Base-by-base conservation (phyloP, 768 basidiomycete species). In the Podaxis rugospora region DNA sequence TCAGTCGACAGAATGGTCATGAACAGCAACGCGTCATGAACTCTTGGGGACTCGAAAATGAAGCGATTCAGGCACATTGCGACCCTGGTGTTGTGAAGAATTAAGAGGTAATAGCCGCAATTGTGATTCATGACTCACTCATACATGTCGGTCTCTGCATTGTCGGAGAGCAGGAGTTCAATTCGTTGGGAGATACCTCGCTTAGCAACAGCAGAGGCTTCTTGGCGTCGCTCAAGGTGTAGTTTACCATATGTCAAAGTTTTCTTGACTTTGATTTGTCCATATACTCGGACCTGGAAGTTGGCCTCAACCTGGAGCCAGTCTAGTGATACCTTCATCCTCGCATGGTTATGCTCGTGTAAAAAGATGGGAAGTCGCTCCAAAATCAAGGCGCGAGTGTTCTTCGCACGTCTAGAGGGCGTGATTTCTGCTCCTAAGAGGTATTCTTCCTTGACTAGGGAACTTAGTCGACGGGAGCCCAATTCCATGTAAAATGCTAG, bases 1-100 rank as follows among this genome's bases (percentile, higher is more conserved):
- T 95, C 93, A 0, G 95, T 98, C 0, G 93, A 93, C 16, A 99
- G 80, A 56, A 99, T 93, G 0, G 95, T 97, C 84, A 93, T 91
- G 65, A 98, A 89, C 6, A 98, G 71, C 5, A 99, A 78, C 0
- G 91, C 85, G 70, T 99, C 96, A 68, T 95, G 93, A 25, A 88
- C 83, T 71, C 90, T 89, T 1, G 87, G 87, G 6, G 84, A 80
- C 58, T 89, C 83, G 64, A 98, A 92, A 32, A 97, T 72, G 5
- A 90, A 70, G 16, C 87, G 86, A 70, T 92, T 93, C 32, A 98
- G 75, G 1, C 91, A 89, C 0, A 86, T 88, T 0, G 96, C 89
- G 13, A 98, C 88, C 72, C 94, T 95, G 52, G 2, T 32, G 32
- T 32, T 32, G 32, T 9, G 40, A 5, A 25, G 25, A 52, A 21